Evolutionary conservation across 23 red algal genomes (phyloP).

Genomic region (Cyanidiococcus yangmingshanensis): DNA sequence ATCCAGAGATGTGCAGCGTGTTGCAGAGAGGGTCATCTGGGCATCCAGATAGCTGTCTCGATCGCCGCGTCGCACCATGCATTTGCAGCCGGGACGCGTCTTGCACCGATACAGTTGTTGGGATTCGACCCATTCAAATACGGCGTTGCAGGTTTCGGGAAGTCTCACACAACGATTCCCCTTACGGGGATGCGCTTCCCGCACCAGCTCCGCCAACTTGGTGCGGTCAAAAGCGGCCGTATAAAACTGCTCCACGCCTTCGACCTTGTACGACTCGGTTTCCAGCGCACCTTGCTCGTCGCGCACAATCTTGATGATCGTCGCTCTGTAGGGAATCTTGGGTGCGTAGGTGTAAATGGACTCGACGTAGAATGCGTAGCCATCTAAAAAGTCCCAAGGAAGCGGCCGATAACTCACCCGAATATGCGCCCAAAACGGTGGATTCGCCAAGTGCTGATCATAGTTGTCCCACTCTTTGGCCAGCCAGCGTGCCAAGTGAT

Average conservation of each 20-base stretch:
- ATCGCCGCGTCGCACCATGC: constrained; percentile 47
- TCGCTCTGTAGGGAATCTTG: constrained; percentile 63
- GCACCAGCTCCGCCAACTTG: constrained; percentile 31
- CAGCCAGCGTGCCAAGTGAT: constrained; percentile 46
- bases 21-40: constrained; percentile 33
- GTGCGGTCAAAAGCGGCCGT: constrained; percentile 52
- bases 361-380: constrained; percentile 65
- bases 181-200: constrained; percentile 2
- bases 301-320: constrained; percentile 48
- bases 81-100: constrained; percentile 69
- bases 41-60: constrained; percentile 64
- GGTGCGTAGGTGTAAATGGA: constrained; percentile 66
- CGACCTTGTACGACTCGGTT: constrained; percentile 62
- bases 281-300: constrained; percentile 32
- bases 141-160: constrained; percentile 59
- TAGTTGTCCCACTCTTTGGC: constrained; percentile 82
- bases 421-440: constrained; percentile 92
- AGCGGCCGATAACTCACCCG: constrained; percentile 68
- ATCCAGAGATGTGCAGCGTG: constrained; percentile 56
- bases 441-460: constrained; percentile 68
- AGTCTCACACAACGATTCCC: constrained; percentile 35
- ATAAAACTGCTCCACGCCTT: constrained; percentile 48
- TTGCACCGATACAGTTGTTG: constrained; percentile 33
- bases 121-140: constrained; percentile 40
- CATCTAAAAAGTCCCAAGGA: constrained; percentile 46